Evolutionary conservation across 148 eudicot genomes (phyloP), one percentile per base, ranked within the genome.

Genomic region (Salicornia ramosissima): DNA sequence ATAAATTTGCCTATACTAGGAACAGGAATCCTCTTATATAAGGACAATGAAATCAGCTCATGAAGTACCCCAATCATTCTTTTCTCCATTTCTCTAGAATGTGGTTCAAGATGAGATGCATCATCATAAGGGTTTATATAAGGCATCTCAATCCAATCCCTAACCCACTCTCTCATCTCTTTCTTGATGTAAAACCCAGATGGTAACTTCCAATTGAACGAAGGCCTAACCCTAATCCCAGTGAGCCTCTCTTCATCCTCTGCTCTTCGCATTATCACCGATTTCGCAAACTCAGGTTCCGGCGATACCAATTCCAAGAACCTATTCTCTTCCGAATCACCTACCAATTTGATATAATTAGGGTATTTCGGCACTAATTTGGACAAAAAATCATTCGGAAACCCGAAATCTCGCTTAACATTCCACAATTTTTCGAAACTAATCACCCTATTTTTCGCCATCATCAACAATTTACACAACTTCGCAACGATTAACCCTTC

Each of bases 131-230:
- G 98, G 2, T 88, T 90, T 34, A 88, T 74, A 58, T 94, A 94
- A 0, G 97, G 96, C 67, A 87, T 78, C 79, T 91, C 99, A 80
- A 88, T 75, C 99, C 99, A 94, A 82, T 94, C 96, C 73, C 96
- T 78, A 56, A 85, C 75, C 99, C 99, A 94, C 67, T 94, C 97
- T 74, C 97, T 87, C 97, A 89, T 91, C 54, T 82, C 96, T 74
- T 91, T 94, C 82, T 72, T 90, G 26, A 90, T 78, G 50, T 71
- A 80, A 72, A 94, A 87, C 31, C 97, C 97, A 1, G 69, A 53
- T 0, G 97, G 97, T 24, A 90, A 80, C 65, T 84, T 83, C 86
- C 91, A 86, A 36, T 82, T 69, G 59, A 87, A 90, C 2, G 75
- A 67, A 4, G 97, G 98, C 71, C 98, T 82, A 64, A 83, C 77